Base-by-base conservation (phyloP, 192 early-diverging fungal species). In the Dissophora ornata region DNA sequence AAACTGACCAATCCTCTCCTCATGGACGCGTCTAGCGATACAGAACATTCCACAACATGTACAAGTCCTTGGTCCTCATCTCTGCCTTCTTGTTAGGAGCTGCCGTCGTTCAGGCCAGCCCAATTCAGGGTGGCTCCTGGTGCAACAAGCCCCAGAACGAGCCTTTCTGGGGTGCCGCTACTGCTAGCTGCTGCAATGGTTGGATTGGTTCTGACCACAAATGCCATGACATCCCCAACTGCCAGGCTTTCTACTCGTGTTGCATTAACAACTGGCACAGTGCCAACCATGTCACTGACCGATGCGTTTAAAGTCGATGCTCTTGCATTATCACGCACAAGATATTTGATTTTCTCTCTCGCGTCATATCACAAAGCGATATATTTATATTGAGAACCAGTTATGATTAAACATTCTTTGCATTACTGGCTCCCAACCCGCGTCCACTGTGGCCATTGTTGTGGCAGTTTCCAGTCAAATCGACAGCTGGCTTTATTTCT, bases 1-100 rank as follows among this genome's bases (percentile, higher is more conserved):
- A n/a, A n/a, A n/a, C n/a, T n/a, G n/a, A n/a, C n/a, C n/a, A n/a
- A n/a, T n/a, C n/a, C n/a, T n/a, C n/a, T n/a, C n/a, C n/a, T n/a
- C n/a, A n/a, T n/a, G n/a, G n/a, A n/a, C n/a, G n/a, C n/a, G n/a
- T n/a, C n/a, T n/a, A n/a, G n/a, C n/a, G n/a, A n/a, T n/a, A n/a
- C n/a, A n/a, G n/a, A n/a, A n/a, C n/a, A n/a, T n/a, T n/a, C n/a
- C n/a, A 19, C 47, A 61, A 34, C 50, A 71, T 71, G 69, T 24
- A 63, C 60, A 71, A 71, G 60, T 71, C 69, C 51, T 56, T 71
- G 52, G 36, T 63, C 58, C 52, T 70, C 57, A 22, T 57, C 41
- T 40, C 25, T 48, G 69, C 69, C 51, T 47, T 71, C 54, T 47
- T 53, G 52, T 28, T 63, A 45, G 45, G 52, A 26, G 41, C 59